Evolutionary conservation across 2,329 filamentous ascomycete genomes (phyloP), one percentile per base, ranked within the genome.

Genomic region (Leptographium procerum): DNA sequence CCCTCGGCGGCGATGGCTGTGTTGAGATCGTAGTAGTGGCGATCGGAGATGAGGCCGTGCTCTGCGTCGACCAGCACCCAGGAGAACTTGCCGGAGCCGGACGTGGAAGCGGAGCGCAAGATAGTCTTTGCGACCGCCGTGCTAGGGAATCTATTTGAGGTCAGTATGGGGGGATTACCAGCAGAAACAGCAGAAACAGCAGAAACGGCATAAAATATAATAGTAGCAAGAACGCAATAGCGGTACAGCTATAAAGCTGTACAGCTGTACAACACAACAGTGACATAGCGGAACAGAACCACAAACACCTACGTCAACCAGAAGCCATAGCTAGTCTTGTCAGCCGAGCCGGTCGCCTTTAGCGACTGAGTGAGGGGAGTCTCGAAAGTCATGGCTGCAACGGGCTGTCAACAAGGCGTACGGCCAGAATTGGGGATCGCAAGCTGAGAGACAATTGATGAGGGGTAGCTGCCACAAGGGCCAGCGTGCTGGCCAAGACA

Each of bases 11-110:
- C 70, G 61, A 76, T 71, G 10, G 73, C 74, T 47, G 60, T 59
- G 43, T 43, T 58, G 24, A 64, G 60, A 29, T 71, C 70, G 52
- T 72, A 72, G 61, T 72, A 72, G 57, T 72, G 64, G 47, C 63
- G 61, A 54, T 72, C 71, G 33, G 67, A 65, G 58, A 73, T 72
- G 61, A 72, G 65, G 36, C 71, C 71, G 61, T 73, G 71, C 62
- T 73, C 71, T 36, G 69, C 69, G 52, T 73, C 71, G 40, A 73
- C 64, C 11, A 73, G 62, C 24, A 72, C 69, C 71, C 71, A 73
- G 7, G 59, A 58, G 58, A 53, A 63, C 29, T 31, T 45, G 45
- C 50, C 55, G 19, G 14, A 1, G 10, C 29, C 26, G 13, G 55
- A 40, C 24, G 45, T 33, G 29, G 60, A 59, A 26, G 61, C 62